Evolutionary conservation across 2,329 filamentous ascomycete species (phyloP).

Genomic region (Paradendryphiella salina): DNA sequence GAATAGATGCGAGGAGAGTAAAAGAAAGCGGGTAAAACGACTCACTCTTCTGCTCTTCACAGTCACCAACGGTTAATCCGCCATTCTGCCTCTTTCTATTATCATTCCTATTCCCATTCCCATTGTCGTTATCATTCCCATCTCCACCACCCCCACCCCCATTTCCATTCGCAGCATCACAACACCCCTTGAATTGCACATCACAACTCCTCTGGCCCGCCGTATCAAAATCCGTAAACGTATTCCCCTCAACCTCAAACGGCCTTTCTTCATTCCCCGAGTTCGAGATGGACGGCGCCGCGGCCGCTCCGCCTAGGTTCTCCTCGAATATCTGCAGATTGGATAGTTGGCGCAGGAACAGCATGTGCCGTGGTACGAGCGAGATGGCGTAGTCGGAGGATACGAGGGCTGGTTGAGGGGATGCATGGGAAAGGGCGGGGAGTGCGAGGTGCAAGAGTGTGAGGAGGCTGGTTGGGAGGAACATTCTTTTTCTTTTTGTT

Average conservation of each 20-base stretch:
- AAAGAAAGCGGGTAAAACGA: not conserved
- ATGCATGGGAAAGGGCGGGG: slow-evolving; percentile 25
- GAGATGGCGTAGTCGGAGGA: slow-evolving; percentile 26
- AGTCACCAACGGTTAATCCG: slow-evolving; percentile 25
- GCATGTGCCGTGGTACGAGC: slow-evolving; percentile 37
- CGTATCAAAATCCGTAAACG: slow-evolving; percentile 59
- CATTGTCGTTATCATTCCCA: slow-evolving; percentile 6
- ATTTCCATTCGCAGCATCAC: slow-evolving; percentile 46
- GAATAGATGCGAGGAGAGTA: not conserved
- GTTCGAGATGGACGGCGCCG: slow-evolving; percentile 55
- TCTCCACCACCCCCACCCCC: not conserved
- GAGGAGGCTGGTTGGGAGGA: slow-evolving; percentile 29
- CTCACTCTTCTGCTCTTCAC: slow-evolving; percentile 32
- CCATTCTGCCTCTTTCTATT: slow-evolving; percentile 12
- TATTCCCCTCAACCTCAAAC: slow-evolving; percentile 38
- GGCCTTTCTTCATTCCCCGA: slow-evolving; percentile 55
- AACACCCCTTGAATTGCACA: slow-evolving; percentile 64
- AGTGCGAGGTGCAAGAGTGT: slow-evolving; percentile 27
- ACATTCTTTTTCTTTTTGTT: slow-evolving; percentile 24
- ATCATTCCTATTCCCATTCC: not conserved
- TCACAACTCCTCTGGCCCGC: slow-evolving; percentile 65
- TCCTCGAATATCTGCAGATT: slow-evolving; percentile 48
- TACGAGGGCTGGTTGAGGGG: slow-evolving; percentile 31
- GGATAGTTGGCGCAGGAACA: slow-evolving; percentile 40
- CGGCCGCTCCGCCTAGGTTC: slow-evolving; percentile 56